Base-by-base conservation (phyloP, 2,329 filamentous ascomycete genomes). In the Phaeosphaeria sp. region DNA sequence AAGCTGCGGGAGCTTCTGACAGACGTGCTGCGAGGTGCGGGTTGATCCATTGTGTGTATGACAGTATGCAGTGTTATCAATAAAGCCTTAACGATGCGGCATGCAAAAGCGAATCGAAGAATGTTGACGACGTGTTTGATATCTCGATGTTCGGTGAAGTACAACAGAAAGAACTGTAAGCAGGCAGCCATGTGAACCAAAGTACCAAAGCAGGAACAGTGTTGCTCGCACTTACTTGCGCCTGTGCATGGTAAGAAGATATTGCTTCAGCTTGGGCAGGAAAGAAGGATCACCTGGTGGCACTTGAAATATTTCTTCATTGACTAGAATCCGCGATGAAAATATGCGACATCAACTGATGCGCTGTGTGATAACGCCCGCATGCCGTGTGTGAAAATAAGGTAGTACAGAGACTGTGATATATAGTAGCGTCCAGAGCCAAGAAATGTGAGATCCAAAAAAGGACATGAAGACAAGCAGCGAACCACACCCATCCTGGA, bases 301-400 rank as follows among this genome's bases (percentile, higher is more conserved):
- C 30, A 3, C 11, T 36, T 36, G 30, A 36, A 36, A 36, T 36
- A 30, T 13, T 46, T 33, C 22, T 46, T 46, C 44, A 43, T 43
- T 43, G 40, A 21, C 40, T 43, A 18, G 17, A 5, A 6, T 15
- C 36, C 36, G 5, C 36, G n/a, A 40, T 30, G 25, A 40, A 40
- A 40, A 40, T 48, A 49, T 13, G 44, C 49, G 40, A 47, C 53
- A 51, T 49, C 49, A 43, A 39, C 33, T 40, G 43, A 56, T 56
- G 49, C 17, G 53, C 53, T 6, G 30, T 36, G 33, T 6, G 5
- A 30, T 30, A 44, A 56, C 53, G 53, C 53, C 53, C 18, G 39
- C 44, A 18, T 27, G 21, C 43, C 39, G 24, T 39, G 27, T 47
- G 36, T 27, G 24, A 24, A 50, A 20, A 17, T 40, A 45, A 45